Evolutionary conservation across 1,284 basidiomycete species (phyloP).

Genomic region (Tremellales sp.): DNA sequence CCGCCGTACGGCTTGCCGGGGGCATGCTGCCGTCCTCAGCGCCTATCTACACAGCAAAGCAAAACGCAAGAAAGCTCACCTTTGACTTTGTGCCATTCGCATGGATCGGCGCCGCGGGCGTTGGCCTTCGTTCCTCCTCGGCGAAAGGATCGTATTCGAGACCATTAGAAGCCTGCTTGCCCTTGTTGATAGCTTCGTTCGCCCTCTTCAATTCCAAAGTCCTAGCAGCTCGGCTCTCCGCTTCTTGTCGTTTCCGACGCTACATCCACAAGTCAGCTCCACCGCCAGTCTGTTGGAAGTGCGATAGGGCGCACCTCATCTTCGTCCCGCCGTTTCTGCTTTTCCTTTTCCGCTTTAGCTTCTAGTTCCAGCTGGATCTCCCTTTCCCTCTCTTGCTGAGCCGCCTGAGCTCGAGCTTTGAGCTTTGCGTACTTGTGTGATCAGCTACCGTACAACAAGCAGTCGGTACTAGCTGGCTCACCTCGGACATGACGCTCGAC

Average conservation of each 20-base stretch:
- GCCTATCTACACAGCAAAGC: no score
- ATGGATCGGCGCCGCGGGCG: background rate
- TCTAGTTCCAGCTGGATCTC: constrained; percentile 32
- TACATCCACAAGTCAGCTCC: constrained; percentile 4
- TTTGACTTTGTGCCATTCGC: no score
- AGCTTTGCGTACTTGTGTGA: constrained; percentile 33
- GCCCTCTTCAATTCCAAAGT: constrained; percentile 34
- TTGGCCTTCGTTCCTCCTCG: constrained; percentile 27
- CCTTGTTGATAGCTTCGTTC: constrained; percentile 28
- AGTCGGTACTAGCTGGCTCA: no score
- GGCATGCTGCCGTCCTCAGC: no score
- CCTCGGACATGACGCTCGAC: background rate
- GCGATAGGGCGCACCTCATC: constrained; percentile 30
- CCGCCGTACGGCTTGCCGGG: no score
- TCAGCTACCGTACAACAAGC: no score
- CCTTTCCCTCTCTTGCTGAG: constrained; percentile 39
- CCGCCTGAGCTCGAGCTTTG: constrained; percentile 33
- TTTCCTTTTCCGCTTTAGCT: constrained; percentile 33
- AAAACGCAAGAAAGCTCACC: no score
- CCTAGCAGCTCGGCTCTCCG: constrained; percentile 32
- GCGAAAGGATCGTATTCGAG: constrained; percentile 42
- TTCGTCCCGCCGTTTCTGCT: constrained; percentile 32
- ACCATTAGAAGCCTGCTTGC: background rate
- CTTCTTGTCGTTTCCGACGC: constrained; percentile 33
- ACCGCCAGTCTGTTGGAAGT: background rate